Evolutionary conservation across 306 rosid species (phyloP), one percentile per base, ranked within the genome.

Genomic region (Trichosanthes cucumerina): DNA sequence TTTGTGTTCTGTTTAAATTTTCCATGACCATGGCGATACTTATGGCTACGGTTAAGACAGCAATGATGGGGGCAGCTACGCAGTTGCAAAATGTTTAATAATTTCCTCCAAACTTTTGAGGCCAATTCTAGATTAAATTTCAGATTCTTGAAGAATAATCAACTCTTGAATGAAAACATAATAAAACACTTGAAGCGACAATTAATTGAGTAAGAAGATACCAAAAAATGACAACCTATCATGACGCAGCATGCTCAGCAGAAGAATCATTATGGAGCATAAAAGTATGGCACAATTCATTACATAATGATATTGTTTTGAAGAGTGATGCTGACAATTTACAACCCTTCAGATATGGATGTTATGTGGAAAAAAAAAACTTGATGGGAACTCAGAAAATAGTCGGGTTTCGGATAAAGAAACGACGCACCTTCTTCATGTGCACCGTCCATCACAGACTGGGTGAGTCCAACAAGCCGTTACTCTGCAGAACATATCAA

Each of bases 221-320:
- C 77, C 24, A 73, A 49, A 73, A 73, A 50, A 74, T 74, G 63
- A 31, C 63, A 50, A 33, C 31, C 63, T 31, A 74, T 74, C 63
- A 74, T 74, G 63, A 74, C 56, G 10, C n/a, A 74, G 78, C 78
- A 74, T 74, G 78, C 78, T 74, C 78, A 33, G 43, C 78, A 50
- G 44, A 31, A 74, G 58, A 73, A 74, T 74, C 78, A 74, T 74
- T 52, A 50, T 50, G 46, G 47, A 74, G 19, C 60, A 74, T 50
- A 74, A 72, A 74, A 31, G 54, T 74, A 74, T 52, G 78, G 39
- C 78, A 74, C 78, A 52, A 31, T n/a, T 50, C 78, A 74, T 50
- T 74, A 11, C 78, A 31, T 74, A 52, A 74, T 74, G 46, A 74
- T 74, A 50, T 52, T 50, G 78, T 74, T 74, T 74, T 74, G 78